phyloP scores from a whole-genome alignment of 129 eudicot species.

The Helianthus tuberosus region DNA sequence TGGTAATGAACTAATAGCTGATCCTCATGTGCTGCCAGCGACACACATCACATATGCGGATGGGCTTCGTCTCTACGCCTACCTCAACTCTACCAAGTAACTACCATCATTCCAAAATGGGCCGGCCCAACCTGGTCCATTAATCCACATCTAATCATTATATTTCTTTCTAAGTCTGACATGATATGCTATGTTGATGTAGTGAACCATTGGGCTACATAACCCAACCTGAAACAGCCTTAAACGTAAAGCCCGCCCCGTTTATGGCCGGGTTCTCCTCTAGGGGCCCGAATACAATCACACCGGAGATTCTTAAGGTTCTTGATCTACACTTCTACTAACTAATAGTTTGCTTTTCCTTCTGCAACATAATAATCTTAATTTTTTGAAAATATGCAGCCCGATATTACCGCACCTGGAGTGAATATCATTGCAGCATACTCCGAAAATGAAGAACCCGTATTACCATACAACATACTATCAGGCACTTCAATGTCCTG shows the following conservation, averaged over 20 bases:
- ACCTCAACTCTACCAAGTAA: slow-evolving; percentile 62
- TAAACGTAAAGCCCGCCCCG: slow-evolving; percentile 67
- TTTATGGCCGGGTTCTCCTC: slow-evolving; percentile 79
- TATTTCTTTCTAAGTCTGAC: background rate
- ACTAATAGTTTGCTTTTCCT: no score
- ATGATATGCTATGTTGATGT: slow-evolving; percentile 13
- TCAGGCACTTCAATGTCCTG: slow-evolving; percentile 95
- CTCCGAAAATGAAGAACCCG: slow-evolving; percentile 48
- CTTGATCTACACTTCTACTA: background rate
- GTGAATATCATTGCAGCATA: slow-evolving; percentile 74
- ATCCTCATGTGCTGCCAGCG: slow-evolving; percentile 73
- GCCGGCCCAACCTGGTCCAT: background rate
- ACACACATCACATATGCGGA: slow-evolving; percentile 48
- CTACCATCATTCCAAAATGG: background rate
- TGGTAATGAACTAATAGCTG: slow-evolving; percentile 56
- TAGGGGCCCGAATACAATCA: slow-evolving; percentile 66
- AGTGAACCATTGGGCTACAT: slow-evolving; percentile 60
- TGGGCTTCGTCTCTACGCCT: slow-evolving; percentile 41
- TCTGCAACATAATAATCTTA: background rate
- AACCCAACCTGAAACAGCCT: slow-evolving; percentile 31
- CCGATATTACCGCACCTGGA: slow-evolving; percentile 93
- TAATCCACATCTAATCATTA: background rate
- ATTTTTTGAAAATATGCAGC: slow-evolving; percentile 38
- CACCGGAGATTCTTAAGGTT: slow-evolving; percentile 86
- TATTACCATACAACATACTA: slow-evolving; percentile 32